These are phyloP conservation scores for Pleurotus eryngii DNA, from an alignment of 768 basidiomycete species.

Conservation along the genomic window DNA sequence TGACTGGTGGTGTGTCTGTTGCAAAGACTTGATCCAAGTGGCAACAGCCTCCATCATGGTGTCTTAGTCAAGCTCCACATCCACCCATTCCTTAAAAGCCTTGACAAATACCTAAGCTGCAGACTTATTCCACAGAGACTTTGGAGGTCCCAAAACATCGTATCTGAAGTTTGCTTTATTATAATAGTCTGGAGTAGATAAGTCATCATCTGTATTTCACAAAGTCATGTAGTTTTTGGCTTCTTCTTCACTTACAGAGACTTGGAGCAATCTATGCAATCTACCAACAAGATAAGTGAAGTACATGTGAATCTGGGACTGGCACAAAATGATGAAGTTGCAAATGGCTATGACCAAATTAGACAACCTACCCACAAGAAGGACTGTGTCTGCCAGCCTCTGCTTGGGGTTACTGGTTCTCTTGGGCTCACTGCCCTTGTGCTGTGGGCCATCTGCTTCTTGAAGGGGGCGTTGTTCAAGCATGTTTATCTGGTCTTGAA, in stretches of 20 bases:
- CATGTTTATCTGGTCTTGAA: no score
- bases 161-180: neutral
- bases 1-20: neutral
- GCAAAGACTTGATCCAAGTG: neutral
- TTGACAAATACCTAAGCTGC: slow-evolving; percentile 1
- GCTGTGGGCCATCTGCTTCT: no score
- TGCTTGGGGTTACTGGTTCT: neutral
- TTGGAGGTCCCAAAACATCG: slow-evolving; percentile 1
- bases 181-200: neutral
- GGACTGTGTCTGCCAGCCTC: neutral
- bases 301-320: neutral
- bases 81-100: neutral
- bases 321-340: neutral
- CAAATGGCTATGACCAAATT: neutral
- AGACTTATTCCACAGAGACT: slow-evolving; percentile 6
- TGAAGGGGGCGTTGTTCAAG: no score
- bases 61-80: neutral
- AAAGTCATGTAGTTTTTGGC: neutral
- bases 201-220: neutral
- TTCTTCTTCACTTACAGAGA: neutral
- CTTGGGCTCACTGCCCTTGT: neutral
- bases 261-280: neutral
- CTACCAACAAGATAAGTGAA: neutral
- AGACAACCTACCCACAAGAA: neutral
- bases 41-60: no score